Percentiles rank a stretch among this genome's conserved stretches.
phyloP scores from a whole-genome alignment of 1,284 basidiomycete species.

The Filobasidium uniguttulatum region DNA sequence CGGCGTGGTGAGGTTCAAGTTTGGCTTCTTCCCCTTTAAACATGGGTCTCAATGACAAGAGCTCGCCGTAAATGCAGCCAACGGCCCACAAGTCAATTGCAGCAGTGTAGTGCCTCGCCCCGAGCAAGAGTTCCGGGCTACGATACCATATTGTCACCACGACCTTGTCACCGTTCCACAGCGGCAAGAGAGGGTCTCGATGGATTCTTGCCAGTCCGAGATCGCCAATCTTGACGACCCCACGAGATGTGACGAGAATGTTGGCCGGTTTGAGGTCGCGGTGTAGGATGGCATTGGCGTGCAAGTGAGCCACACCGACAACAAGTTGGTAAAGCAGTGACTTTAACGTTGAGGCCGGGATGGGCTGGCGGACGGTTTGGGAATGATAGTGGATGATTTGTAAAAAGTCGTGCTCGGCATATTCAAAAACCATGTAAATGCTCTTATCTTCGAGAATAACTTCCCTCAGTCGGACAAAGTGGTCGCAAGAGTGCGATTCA shows the following conservation, averaged over 20 bases:
- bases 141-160: slow-evolving; percentile 99
- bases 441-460: slow-evolving; percentile 96
- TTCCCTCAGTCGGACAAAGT: slow-evolving; percentile 70
- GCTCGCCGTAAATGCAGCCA: slow-evolving; percentile 91
- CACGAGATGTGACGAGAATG: slow-evolving; percentile 78
- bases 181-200: slow-evolving; percentile 67
- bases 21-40: slow-evolving; percentile 99
- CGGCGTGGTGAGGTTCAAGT: slow-evolving; percentile 44
- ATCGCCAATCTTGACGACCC: slow-evolving; percentile 95
- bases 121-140: slow-evolving; percentile 86
- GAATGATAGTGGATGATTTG: slow-evolving; percentile 98
- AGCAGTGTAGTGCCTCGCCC: slow-evolving; percentile 91
- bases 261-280: slow-evolving; percentile 98
- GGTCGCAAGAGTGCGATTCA: slow-evolving; percentile 4
- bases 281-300: slow-evolving; percentile 75
- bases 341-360: slow-evolving; percentile 69
- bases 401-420: slow-evolving; percentile 97
- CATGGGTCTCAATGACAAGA: slow-evolving; percentile 83
- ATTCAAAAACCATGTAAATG: slow-evolving; percentile 98
- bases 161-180: slow-evolving; percentile 77
- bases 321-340: slow-evolving; percentile 90
- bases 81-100: slow-evolving; percentile 90
- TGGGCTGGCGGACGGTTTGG: slow-evolving; percentile 61
- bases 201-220: slow-evolving; percentile 82
- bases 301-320: slow-evolving; percentile 87